phyloP scores from a whole-genome alignment of 768 basidiomycete genomes.

The Podaxis sp. region DNA sequence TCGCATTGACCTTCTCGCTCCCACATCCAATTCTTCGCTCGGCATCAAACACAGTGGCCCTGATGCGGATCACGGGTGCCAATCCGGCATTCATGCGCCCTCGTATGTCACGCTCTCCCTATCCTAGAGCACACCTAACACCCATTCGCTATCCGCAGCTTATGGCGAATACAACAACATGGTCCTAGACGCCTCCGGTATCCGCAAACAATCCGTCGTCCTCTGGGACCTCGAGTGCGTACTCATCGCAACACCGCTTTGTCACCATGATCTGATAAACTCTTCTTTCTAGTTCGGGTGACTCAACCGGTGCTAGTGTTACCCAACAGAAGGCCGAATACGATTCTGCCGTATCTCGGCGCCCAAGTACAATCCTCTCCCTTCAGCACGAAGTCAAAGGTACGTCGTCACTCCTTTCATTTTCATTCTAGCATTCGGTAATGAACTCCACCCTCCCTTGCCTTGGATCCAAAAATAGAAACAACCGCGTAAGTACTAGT shows the following conservation, averaged over 20 bases:
- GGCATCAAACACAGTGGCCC: slow-evolving; percentile 26
- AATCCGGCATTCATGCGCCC: slow-evolving; percentile 40
- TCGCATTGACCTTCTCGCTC: not conserved
- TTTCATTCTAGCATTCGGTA: not conserved
- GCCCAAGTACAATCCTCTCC: not conserved
- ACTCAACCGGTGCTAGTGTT: not conserved
- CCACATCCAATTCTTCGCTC: not conserved
- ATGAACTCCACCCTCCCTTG: not conserved
- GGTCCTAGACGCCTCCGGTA: slow-evolving; percentile 31
- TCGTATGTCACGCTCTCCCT: slow-evolving; percentile 22
- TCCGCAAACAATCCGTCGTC: slow-evolving; percentile 31
- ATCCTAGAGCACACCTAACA: not conserved
- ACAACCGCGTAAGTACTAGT: slow-evolving; percentile 21
- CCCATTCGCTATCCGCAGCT: slow-evolving; percentile 21
- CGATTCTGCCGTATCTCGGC: not conserved
- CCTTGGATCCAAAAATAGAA: slow-evolving; percentile 17
- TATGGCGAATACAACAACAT: slow-evolving; percentile 42
- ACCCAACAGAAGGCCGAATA: not conserved
- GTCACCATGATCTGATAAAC: not conserved
- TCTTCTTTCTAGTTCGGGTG: not conserved
- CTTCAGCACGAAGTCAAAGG: not conserved
- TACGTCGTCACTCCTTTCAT: not conserved
- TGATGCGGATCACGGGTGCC: slow-evolving; percentile 34
- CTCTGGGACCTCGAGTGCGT: slow-evolving; percentile 42
- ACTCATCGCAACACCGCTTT: slow-evolving; percentile 17